Base-by-base conservation (phyloP, 2,329 filamentous ascomycete genomes). In the Berkeleyomyces basicola region DNA sequence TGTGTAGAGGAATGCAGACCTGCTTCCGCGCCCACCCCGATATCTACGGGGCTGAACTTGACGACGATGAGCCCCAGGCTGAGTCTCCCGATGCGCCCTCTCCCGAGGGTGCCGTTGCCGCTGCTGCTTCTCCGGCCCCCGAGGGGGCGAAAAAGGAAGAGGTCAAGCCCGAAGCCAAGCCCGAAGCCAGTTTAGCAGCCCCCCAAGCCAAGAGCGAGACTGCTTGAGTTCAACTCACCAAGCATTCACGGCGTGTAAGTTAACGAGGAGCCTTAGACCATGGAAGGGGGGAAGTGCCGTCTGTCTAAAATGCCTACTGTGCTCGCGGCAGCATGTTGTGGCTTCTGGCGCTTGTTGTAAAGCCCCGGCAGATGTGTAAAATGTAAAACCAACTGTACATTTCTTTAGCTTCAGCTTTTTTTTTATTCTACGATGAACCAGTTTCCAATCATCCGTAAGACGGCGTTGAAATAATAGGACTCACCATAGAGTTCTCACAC, bases 11-110 rank as follows among this genome's bases (percentile, higher is more conserved):
- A 69, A 99, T 99, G 93, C 93, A 97, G 77, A 86, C 92, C 70
- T 99, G 93, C 78, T 99, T 99, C 81, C 83, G 90, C 68, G 77
- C 85, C 72, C 88, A 96, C 73, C 93, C 93, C 23, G 93, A 97
- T 51, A 80, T 96, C 65, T 99, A 99, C 74, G 91, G 90, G 65
- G 82, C 87, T 51, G 92, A 97, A 72, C 78, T 96, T 16, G 85
- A 87, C 42, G 87, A 90, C 58, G 90, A 95, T 59, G 84, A 86
- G 40, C 74, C 66, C 10, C 66, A 66, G 23, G 36, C 66, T 40
- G 69, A 67, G 7, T 68, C 66, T 58, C 70, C 70, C 43, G 72
- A 69, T 36, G 51, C 33, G 2, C 69, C 69, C 1, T 68, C 68
- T 37, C 5, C 53, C 6, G 59, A 60, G 36, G 53, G 59, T 46